A percentile compares a stretch with the other conserved stretches of the same genome.
Conservation (phyloP, 352 stramenopile species). For the Pilasporangium apinafurcum region DNA sequence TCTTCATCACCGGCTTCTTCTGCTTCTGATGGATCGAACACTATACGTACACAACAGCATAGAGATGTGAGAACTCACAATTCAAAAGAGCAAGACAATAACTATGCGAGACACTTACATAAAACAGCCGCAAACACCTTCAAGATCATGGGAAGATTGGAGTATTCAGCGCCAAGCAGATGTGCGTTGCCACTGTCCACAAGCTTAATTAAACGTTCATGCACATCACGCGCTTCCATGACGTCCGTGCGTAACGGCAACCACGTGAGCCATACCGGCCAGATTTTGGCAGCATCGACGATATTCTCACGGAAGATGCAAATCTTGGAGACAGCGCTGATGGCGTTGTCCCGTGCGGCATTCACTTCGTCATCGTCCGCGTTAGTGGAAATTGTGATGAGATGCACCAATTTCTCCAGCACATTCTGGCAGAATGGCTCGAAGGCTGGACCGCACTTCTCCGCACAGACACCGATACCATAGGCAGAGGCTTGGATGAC, state of each 20-base stretch:
- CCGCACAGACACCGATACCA: constrained; percentile 75
- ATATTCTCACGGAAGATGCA: constrained; percentile 38
- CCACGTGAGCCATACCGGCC: constrained; percentile 75
- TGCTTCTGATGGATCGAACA: constrained; percentile 50
- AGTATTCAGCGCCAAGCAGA: constrained; percentile 61
- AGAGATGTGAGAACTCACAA: constrained; percentile 9
- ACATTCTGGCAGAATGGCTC: constrained; percentile 54
- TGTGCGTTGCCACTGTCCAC: constrained; percentile 50
- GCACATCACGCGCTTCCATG: constrained; percentile 71
- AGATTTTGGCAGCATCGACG: constrained; percentile 60
- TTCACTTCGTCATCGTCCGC: constrained; percentile 55
- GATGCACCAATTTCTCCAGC: constrained; percentile 68
- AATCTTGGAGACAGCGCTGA: constrained; percentile 82
- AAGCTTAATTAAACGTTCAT: constrained; percentile 62
- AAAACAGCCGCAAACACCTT: constrained; percentile 74
- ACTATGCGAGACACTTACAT: constrained; percentile 29
- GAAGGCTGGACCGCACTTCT: constrained; percentile 69
- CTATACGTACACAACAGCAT: constrained; percentile 17
- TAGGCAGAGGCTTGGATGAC: constrained; percentile 82
- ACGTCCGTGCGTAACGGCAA: constrained; percentile 74
- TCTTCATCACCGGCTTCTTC: constrained; percentile 56
- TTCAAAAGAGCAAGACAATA: constrained; percentile 1
- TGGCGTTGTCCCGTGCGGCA: constrained; percentile 73
- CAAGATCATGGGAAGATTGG: constrained; percentile 55
- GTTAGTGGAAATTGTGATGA: constrained; percentile 43